Percentiles rank a stretch among this genome's conserved stretches.
phyloP scores from a whole-genome alignment of 768 basidiomycete genomes.

The Phylloporus sp. region DNA sequence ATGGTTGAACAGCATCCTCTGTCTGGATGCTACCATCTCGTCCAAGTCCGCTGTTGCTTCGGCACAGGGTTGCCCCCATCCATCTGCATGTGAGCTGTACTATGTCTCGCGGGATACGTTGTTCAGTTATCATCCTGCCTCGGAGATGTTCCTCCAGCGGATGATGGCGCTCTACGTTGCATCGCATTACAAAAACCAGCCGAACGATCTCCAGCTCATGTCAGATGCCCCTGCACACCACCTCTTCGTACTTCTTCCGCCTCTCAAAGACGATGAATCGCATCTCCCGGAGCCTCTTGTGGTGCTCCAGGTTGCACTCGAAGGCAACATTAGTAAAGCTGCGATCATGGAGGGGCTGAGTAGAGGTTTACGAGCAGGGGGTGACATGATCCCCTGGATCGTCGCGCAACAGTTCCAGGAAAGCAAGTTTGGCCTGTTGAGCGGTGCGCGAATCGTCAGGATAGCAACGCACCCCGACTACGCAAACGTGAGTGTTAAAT shows the following conservation, averaged over 20 bases:
- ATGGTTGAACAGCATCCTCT: constrained; percentile 89
- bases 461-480: constrained; percentile 97
- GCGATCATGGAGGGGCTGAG: constrained; percentile 82
- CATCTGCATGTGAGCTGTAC: constrained; percentile 89
- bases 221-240: constrained; percentile 97
- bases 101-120: constrained; percentile 94
- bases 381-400: constrained; percentile 98
- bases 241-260: constrained; percentile 91
- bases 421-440: constrained; percentile 84
- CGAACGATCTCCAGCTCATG: constrained; percentile 96
- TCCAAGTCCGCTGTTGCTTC: constrained; percentile 35
- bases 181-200: constrained; percentile 98
- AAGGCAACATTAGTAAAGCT: constrained; percentile 85
- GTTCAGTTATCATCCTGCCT: constrained; percentile 95
- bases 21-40: constrained; percentile 77
- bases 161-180: constrained; percentile 99
- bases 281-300: constrained; percentile 92
- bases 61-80: constrained; percentile 87
- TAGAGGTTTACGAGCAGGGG: constrained; percentile 79
- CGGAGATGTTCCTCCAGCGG: constrained; percentile 94
- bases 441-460: constrained; percentile 86
- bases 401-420: constrained; percentile 95
- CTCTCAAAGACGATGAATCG: constrained; percentile 85
- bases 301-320: constrained; percentile 92
- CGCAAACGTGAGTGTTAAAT: constrained; percentile 56